These are phyloP conservation scores for Lipomyces yamanashiensis DNA, from an alignment of 805 yeast genomes.

Conservation along the genomic window DNA sequence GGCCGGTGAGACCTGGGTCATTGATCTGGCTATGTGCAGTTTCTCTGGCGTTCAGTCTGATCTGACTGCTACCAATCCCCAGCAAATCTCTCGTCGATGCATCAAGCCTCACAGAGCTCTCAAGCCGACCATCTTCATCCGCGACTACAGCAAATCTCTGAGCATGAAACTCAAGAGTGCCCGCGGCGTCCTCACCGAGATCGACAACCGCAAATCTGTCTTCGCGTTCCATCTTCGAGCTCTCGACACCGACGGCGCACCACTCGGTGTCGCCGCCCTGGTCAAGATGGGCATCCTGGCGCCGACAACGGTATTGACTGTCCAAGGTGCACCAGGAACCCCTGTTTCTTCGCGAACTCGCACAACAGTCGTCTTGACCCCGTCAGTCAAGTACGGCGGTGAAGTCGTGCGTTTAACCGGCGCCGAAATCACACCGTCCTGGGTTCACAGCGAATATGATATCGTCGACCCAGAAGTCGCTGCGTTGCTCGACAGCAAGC, in stretches of 20 bases:
- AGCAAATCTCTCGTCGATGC: slow-evolving; percentile 41
- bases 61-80: slow-evolving; percentile 48
- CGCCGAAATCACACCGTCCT: slow-evolving; percentile 75
- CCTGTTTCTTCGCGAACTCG: slow-evolving; percentile 72
- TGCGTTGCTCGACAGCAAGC: slow-evolving; percentile 14
- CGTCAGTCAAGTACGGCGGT: slow-evolving; percentile 45
- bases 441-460: slow-evolving; percentile 82
- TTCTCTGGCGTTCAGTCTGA: slow-evolving; percentile 52
- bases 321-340: slow-evolving; percentile 51
- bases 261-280: slow-evolving; percentile 31
- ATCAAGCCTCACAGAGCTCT: slow-evolving; percentile 40
- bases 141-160: slow-evolving; percentile 66
- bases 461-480: slow-evolving; percentile 50
- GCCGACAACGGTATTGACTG: slow-evolving; percentile 24
- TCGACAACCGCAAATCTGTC: slow-evolving; percentile 78
- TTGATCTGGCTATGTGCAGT: slow-evolving; percentile 84
- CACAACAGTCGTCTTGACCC: slow-evolving; percentile 70
- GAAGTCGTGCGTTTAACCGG: slow-evolving; percentile 83
- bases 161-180: slow-evolving; percentile 70
- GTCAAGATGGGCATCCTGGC: slow-evolving; percentile 16
- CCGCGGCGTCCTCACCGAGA: slow-evolving; percentile 67
- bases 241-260: slow-evolving; percentile 30
- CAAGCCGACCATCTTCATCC: slow-evolving; percentile 72
- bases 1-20: slow-evolving; percentile 83
- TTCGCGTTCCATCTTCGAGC: slow-evolving; percentile 74